A percentile compares a stretch with the other conserved stretches of the same genome.
These are phyloP conservation scores for Tylopilus subfusipes DNA, from an alignment of 768 basidiomycete genomes.

Conservation along the genomic window DNA sequence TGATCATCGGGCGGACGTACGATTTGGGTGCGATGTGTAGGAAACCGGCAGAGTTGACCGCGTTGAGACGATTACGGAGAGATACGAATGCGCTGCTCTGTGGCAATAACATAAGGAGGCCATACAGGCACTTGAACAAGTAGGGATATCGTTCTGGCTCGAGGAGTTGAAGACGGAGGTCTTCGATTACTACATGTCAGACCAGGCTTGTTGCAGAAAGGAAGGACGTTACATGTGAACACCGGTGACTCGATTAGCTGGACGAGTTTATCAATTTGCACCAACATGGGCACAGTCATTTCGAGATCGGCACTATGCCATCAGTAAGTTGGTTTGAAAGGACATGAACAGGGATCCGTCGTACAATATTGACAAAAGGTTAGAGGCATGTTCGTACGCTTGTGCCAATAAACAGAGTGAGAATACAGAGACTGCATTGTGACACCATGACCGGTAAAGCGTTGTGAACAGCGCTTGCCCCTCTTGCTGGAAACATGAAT, in stretches of 20 bases:
- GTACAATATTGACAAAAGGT: constrained; percentile 92
- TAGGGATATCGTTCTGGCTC: constrained; percentile 97
- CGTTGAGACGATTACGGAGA: constrained; percentile 87
- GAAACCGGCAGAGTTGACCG: constrained; percentile 94
- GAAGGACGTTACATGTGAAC: constrained; percentile 75
- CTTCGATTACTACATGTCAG: constrained; percentile 34
- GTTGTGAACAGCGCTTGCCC: constrained; percentile 94
- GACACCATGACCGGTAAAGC: constrained; percentile 96
- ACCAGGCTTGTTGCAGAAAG: not conserved
- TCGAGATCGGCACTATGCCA: constrained; percentile 86
- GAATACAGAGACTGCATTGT: constrained; percentile 95
- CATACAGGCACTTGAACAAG: constrained; percentile 96
- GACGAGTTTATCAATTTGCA: constrained; percentile 96
- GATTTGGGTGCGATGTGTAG: constrained; percentile 85
- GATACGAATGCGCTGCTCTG: constrained; percentile 97
- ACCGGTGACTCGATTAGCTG: constrained; percentile 98
- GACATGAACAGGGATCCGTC: constrained; percentile 18
- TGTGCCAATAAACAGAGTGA: constrained; percentile 95
- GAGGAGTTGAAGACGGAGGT: constrained; percentile 86
- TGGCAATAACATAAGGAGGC: constrained; percentile 92
- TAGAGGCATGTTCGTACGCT: constrained; percentile 98
- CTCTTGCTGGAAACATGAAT: constrained; percentile 60
- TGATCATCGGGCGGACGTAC: constrained; percentile 40
- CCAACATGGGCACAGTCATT: constrained; percentile 89
- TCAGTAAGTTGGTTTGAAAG: not conserved